Conservation (phyloP, 768 basidiomycete species). For the Hygrophoropsis aurantiaca region DNA sequence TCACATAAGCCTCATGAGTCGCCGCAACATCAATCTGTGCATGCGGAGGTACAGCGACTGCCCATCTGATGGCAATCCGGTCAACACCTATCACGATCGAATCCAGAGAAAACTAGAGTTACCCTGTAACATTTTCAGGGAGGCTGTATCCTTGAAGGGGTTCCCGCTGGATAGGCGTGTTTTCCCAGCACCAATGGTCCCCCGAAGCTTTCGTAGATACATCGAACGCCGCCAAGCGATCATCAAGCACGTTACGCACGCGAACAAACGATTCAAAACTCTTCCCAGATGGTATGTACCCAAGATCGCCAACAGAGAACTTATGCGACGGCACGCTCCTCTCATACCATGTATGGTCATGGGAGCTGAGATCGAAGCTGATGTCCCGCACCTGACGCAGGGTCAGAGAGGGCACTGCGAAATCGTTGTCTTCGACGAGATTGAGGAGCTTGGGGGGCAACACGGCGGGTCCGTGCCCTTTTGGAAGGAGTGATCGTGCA, state of each 20-base stretch:
- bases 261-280: conserved; percentile 39
- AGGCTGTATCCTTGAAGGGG: conserved; percentile 35
- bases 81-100: background rate
- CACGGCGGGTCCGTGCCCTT: conserved; percentile 26
- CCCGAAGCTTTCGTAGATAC: conserved; percentile 25
- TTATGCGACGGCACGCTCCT: conserved; percentile 39
- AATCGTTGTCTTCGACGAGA: conserved; percentile 34
- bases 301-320: conserved; percentile 44
- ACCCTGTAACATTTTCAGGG: conserved; percentile 34
- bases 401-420: conserved; percentile 23
- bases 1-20: conserved; percentile 29
- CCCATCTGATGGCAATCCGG: conserved; percentile 35
- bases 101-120: conserved; percentile 1
- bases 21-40: conserved; percentile 39
- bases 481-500: conserved; percentile 38
- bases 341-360: conserved; percentile 42
- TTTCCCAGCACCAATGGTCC: conserved; percentile 39
- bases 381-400: conserved; percentile 39
- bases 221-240: conserved; percentile 22
- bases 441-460: conserved; percentile 30
- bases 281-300: conserved; percentile 38
- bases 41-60: conserved; percentile 38
- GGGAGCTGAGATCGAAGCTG: conserved; percentile 30
- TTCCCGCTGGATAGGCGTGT: conserved; percentile 24
- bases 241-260: conserved; percentile 38